phyloP scores from a whole-genome alignment of 805 yeast species.

The Yamadazyma kitorensis region DNA sequence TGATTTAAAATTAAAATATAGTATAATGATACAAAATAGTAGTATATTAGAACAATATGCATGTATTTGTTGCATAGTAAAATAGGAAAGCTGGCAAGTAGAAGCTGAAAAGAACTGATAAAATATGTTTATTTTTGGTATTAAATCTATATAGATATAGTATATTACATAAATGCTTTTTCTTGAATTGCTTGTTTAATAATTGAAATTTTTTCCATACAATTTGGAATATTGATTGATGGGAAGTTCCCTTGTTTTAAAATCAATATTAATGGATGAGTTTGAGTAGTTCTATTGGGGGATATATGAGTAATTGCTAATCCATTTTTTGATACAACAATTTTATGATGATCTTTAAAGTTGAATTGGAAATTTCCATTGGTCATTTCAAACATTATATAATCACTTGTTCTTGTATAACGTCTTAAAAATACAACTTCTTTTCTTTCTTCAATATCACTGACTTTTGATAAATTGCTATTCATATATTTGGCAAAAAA shows the following conservation, averaged over 20 bases:
- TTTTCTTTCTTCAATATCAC: constrained; percentile 59
- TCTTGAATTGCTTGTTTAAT: constrained; percentile 65
- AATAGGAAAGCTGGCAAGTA: too few relatives aligned
- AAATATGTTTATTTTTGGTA: too few relatives aligned
- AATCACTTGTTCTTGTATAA: constrained; percentile 74
- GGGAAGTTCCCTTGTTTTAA: constrained; percentile 44
- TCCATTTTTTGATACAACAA: constrained; percentile 76
- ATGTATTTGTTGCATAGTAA: too few relatives aligned
- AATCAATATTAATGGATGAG: constrained; percentile 52
- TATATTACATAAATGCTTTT: constrained; percentile 18
- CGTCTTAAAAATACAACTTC: constrained; percentile 78
- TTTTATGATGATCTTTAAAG: constrained; percentile 91
- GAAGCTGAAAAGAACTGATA: too few relatives aligned
- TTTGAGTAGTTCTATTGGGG: constrained; percentile 68
- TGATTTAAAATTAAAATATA: too few relatives aligned
- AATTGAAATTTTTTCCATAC: constrained; percentile 36
- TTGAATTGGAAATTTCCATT: constrained; percentile 93
- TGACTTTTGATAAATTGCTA: constrained; percentile 78
- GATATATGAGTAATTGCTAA: constrained; percentile 77
- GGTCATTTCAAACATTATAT: constrained; percentile 89
- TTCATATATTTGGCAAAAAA: constrained; percentile 92
- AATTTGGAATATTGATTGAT: constrained; percentile 37
- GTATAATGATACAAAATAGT: too few relatives aligned
- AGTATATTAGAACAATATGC: too few relatives aligned
- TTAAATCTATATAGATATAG: neutral